A percentile compares a stretch with the other conserved stretches of the same genome.
Evolutionary conservation across 2,329 filamentous ascomycete species (phyloP).

Genomic region (Neurospora crassa): DNA sequence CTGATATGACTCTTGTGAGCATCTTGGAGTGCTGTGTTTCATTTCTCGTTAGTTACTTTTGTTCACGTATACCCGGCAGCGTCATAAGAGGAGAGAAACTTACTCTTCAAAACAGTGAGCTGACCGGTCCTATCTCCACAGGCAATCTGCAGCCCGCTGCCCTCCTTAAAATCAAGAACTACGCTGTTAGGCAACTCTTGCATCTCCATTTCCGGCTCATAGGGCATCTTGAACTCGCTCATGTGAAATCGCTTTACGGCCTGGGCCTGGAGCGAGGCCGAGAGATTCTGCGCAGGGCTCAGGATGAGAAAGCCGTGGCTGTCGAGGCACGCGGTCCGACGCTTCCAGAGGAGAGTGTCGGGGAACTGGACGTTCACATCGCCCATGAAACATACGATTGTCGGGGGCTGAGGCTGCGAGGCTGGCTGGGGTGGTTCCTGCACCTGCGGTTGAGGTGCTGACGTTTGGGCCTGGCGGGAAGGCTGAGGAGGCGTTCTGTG

Average conservation of each 20-base stretch:
- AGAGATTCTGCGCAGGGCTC: conserved; percentile 53
- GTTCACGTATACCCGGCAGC: neutral
- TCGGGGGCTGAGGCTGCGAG: conserved; percentile 20
- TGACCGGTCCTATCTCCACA: conserved; percentile 54
- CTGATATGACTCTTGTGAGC: conserved; percentile 19
- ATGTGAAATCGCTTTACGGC: conserved; percentile 71
- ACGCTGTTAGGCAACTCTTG: conserved; percentile 89
- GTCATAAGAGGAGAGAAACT: conserved; percentile 21
- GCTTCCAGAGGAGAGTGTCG: conserved; percentile 93
- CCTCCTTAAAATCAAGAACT: conserved; percentile 49
- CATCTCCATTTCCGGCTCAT: conserved; percentile 78
- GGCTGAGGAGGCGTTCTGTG: neutral
- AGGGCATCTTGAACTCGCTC: conserved; percentile 70
- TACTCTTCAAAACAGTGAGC: conserved; percentile 42
- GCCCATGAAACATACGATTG: conserved; percentile 60
- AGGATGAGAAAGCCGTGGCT: conserved; percentile 75
- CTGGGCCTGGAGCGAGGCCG: conserved; percentile 25
- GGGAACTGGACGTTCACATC: conserved; percentile 97
- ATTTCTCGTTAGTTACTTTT: conserved; percentile 18
- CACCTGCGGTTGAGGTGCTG: neutral
- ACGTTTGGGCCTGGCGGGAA: neutral
- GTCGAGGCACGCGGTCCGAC: conserved; percentile 79
- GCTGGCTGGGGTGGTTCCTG: neutral
- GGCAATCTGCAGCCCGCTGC: conserved; percentile 52
- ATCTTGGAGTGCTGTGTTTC: conserved; percentile 30